These are phyloP conservation scores for Vigna angularis DNA, from an alignment of 306 rosid genomes.

Conservation along the genomic window DNA sequence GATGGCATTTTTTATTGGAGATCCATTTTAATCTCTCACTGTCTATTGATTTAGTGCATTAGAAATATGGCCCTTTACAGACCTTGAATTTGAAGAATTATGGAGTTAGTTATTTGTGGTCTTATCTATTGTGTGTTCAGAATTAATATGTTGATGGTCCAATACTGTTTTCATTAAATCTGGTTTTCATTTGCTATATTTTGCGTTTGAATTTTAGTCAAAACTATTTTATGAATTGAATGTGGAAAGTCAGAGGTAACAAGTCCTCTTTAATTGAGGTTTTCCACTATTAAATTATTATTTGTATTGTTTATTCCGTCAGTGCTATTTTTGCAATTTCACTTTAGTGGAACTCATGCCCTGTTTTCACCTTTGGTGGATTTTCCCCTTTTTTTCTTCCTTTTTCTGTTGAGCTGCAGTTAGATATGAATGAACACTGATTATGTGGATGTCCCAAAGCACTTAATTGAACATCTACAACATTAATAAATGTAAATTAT, in stretches of 20 bases:
- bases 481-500: conserved; percentile 1
- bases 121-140: conserved; percentile 30
- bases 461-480: neutral
- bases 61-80: neutral
- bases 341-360: conserved; percentile 1
- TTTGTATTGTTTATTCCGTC: conserved; percentile 12
- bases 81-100: conserved; percentile 6
- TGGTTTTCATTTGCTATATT: neutral
- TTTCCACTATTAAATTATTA: conserved; percentile 2
- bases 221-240: conserved; percentile 4
- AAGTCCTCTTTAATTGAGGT: conserved; percentile 11
- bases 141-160: conserved; percentile 5
- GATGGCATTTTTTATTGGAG: conserved; percentile 8
- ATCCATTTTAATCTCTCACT: conserved; percentile 11
- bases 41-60: conserved; percentile 18
- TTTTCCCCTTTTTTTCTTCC: conserved; percentile 21
- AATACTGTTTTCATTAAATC: conserved; percentile 2
- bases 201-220: conserved; percentile 25
- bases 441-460: conserved; percentile 6
- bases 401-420: conserved; percentile 1
- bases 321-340: conserved; percentile 23
- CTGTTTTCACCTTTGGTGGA: conserved; percentile 7
- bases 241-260: conserved; percentile 25
- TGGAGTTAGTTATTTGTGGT: conserved; percentile 6
- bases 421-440: conserved; percentile 32